Evolutionary conservation across 2,329 filamentous ascomycete species (phyloP).

Genomic region (Hymenoscyphus scutula): DNA sequence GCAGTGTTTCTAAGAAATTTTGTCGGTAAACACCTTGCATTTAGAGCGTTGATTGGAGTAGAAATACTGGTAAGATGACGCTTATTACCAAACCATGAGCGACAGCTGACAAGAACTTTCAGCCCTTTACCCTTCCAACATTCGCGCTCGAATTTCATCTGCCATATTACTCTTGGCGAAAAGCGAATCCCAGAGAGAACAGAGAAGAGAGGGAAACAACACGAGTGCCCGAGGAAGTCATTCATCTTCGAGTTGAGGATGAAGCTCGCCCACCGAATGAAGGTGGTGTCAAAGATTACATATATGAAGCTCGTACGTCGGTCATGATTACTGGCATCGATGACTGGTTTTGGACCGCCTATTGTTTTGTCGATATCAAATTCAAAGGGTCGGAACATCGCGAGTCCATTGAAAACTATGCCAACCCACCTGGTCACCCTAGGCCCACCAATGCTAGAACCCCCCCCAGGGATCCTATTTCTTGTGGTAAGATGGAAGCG

Average conservation of each 20-base stretch:
- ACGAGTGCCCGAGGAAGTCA: constrained; percentile 11
- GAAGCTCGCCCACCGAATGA: too few relatives aligned
- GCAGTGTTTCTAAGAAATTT: constrained; percentile 15
- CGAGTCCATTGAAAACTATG: constrained; percentile 10
- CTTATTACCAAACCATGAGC: background rate
- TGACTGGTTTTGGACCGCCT: constrained; percentile 17
- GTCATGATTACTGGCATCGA: constrained; percentile 18
- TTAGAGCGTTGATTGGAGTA: constrained; percentile 12
- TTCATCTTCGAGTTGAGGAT: constrained; percentile 2
- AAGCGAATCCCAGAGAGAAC: constrained; percentile 1
- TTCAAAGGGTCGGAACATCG: constrained; percentile 11
- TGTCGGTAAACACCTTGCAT: constrained; percentile 8
- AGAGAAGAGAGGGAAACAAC: background rate
- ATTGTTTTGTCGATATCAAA: constrained; percentile 19
- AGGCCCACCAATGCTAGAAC: too few relatives aligned
- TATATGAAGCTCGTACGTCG: constrained; percentile 18
- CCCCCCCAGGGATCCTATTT: constrained; percentile 13
- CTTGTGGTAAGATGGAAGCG: constrained; percentile 5
- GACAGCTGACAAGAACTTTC: background rate
- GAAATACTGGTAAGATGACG: constrained; percentile 4
- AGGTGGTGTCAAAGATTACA: constrained; percentile 7
- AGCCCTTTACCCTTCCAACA: background rate
- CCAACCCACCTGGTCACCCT: background rate
- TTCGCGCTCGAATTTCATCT: constrained; percentile 21
- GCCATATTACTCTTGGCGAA: constrained; percentile 19